Conservation (phyloP, 2,329 filamentous ascomycete species). For the Elsinoe ampelina region DNA sequence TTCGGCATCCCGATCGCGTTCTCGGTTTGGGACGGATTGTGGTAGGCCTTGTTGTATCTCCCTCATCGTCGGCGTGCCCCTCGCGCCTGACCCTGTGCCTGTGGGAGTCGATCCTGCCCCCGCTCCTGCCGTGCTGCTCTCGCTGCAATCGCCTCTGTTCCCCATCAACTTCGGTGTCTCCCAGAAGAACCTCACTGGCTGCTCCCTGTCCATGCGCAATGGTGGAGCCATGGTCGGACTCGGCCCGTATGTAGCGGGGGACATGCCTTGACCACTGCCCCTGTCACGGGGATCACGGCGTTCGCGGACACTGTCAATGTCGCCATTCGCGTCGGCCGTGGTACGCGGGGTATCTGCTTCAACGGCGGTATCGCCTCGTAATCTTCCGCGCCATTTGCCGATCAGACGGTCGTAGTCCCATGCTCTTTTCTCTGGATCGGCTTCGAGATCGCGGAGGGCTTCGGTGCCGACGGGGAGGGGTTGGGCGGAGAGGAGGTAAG, state of each 20-base stretch:
- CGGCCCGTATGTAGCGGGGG: constrained; percentile 4
- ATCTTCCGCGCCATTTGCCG: constrained; percentile 16
- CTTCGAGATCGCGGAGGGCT: neutral
- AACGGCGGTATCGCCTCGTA: constrained; percentile 9
- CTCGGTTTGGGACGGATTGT: neutral
- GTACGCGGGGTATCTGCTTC: neutral
- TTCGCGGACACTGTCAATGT: neutral
- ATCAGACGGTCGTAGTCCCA: constrained; percentile 18
- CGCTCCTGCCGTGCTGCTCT: neutral
- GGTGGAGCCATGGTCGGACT: constrained; percentile 1
- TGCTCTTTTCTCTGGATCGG: constrained; percentile 10
- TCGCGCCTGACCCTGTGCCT: neutral
- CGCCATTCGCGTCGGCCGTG: neutral
- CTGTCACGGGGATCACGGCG: neutral
- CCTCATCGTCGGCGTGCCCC: neutral
- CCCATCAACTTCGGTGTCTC: constrained; percentile 3
- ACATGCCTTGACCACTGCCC: neutral
- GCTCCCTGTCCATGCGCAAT: constrained; percentile 1
- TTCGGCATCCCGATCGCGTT: neutral
- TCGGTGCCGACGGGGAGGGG: neutral
- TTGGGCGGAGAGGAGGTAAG: neutral
- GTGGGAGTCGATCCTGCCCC: neutral
- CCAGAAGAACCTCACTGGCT: constrained; percentile 12
- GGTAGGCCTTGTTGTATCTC: neutral
- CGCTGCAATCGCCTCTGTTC: neutral